Base-by-base conservation (phyloP, 306 rosid species). In the Cicer yamashitae region DNA sequence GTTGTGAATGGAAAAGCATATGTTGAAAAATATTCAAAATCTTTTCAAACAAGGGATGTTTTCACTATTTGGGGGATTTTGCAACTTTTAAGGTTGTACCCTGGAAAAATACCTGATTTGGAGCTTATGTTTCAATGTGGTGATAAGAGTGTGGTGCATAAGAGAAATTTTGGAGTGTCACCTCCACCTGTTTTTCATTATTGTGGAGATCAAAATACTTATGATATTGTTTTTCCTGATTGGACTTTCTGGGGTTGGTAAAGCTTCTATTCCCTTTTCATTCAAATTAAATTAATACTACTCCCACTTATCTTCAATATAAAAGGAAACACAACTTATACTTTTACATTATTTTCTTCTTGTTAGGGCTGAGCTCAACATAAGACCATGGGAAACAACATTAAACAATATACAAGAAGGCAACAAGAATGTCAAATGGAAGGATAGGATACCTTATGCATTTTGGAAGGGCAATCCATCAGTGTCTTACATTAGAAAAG, bases 221-320 rank as follows among this genome's bases (percentile, higher is more conserved):
- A 70, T 20, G 90, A 87, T 15, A 84, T 87, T 60, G 87, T 80
- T 34, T 84, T 87, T 65, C 90, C 90, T 40, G 90, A 87, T 1
- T 87, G 90, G 90, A 37, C 85, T 77, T 87, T 82, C 83, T 87
- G 88, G 90, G 90, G 88, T 59, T 84, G 90, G 90, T 87, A 87
- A 79, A 70, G 73, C 46, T 79, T 76, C 80, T 71, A 41, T 48
- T 38, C 56, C 62, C 67, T 41, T 62, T 56, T 12, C 1, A 3
- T 6, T 50, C 54, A 39, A 1, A 14, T 30, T 73, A 37, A 12
- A n/a, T n/a, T n/a, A n/a, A 25, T 25, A 25, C 30, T 25, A 25
- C 3, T 25, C 30, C 0, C 30, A 25, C 30, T 25, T 25, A 25
- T 25, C 3, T 25, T 25, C 3, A 25, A 25, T 25, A 8, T 4